These are phyloP conservation scores for Ottelia alismoides DNA, from an alignment of 106 monocot genomes.

Conservation along the genomic window DNA sequence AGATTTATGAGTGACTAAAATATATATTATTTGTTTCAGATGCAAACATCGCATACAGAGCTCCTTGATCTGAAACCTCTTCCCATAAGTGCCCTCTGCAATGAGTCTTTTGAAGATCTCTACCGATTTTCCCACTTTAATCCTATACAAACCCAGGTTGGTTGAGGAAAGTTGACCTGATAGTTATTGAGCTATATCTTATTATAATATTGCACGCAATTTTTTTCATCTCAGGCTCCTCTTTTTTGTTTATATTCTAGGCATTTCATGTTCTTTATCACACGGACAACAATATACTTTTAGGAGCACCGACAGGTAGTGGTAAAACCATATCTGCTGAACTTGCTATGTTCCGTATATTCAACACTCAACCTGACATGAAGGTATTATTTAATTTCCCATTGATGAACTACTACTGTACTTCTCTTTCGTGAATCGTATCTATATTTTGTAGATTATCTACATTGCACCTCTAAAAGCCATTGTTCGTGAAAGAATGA, in stretches of 20 bases:
- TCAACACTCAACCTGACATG: constrained; percentile 88
- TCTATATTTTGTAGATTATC: no score
- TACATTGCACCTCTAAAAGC: constrained; percentile 95
- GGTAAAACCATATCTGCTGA: constrained; percentile 98
- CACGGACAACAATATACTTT: constrained; percentile 66
- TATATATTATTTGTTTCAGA: constrained; percentile 32
- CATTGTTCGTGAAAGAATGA: constrained; percentile 91
- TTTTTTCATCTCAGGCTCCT: no score
- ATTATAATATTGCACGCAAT: no score
- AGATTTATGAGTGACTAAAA: neutral
- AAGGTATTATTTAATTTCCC: constrained; percentile 30
- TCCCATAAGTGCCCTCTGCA: constrained; percentile 65
- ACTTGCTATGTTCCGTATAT: constrained; percentile 82
- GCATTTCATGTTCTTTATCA: constrained; percentile 84
- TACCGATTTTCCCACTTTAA: constrained; percentile 97
- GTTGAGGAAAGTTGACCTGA: no score
- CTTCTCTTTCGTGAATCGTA: no score
- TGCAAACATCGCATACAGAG: constrained; percentile 86
- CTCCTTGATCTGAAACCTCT: constrained; percentile 93
- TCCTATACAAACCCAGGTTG: constrained; percentile 95
- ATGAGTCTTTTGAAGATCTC: constrained; percentile 39
- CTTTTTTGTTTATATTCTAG: constrained; percentile 25
- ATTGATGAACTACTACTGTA: neutral
- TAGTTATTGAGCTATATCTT: no score
- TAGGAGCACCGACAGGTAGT: constrained; percentile 98